phyloP scores from a whole-genome alignment of 2,329 filamentous ascomycete genomes.

The Pseudocercospora cruenta region DNA sequence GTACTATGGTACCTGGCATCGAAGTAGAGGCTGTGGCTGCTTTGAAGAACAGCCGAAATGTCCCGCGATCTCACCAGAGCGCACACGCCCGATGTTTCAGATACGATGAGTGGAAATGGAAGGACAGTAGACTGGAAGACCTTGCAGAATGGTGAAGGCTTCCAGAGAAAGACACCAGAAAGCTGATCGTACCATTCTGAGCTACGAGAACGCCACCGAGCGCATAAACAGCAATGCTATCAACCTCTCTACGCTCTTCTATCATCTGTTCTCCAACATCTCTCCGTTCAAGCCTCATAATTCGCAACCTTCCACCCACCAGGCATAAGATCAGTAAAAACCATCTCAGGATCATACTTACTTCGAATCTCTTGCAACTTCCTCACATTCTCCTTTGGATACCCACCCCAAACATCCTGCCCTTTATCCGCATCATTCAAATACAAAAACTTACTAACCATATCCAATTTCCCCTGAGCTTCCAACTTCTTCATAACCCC shows the following conservation, averaged over 20 bases:
- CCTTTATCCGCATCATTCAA: conserved; percentile 10
- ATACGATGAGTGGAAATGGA: too few relatives aligned
- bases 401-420: conserved; percentile 6
- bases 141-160: too few relatives aligned
- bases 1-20: not conserved
- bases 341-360: conserved; percentile 4
- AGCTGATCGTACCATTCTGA: too few relatives aligned
- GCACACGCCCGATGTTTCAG: too few relatives aligned
- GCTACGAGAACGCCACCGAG: too few relatives aligned
- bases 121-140: too few relatives aligned
- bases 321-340: conserved; percentile 6
- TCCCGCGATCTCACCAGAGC: too few relatives aligned
- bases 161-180: too few relatives aligned
- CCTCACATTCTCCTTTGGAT: conserved; percentile 11
- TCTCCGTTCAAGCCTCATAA: not conserved
- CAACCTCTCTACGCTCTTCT: too few relatives aligned
- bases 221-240: too few relatives aligned
- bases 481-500: not conserved
- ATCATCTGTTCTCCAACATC: not conserved
- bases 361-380: conserved; percentile 6
- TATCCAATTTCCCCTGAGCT: not conserved
- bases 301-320: conserved; percentile 5
- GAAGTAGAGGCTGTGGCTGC: not conserved
- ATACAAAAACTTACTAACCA: conserved; percentile 3
- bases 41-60: too few relatives aligned